phyloP scores from a whole-genome alignment of 371 early-diverging fungal genomes.

The Mortierella sp. region DNA sequence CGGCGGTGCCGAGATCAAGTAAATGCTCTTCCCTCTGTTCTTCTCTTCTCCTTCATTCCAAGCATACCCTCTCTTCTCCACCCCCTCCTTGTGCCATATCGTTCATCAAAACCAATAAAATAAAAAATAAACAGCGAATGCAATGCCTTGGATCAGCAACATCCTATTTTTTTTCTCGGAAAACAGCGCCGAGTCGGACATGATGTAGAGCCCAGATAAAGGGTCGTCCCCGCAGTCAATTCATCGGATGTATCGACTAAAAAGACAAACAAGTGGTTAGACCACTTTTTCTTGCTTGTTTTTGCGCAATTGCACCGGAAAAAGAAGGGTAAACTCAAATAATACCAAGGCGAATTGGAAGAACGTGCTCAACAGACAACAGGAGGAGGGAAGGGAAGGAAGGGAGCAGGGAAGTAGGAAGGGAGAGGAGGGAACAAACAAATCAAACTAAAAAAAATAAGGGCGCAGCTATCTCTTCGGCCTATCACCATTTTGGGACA shows the following conservation, averaged over 20 bases:
- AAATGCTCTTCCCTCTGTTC: slow-evolving; percentile 4
- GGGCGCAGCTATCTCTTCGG: background rate
- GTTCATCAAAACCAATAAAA: background rate
- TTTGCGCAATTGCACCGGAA: background rate
- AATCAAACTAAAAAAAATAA: background rate
- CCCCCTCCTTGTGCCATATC: background rate
- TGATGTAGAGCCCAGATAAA: no score
- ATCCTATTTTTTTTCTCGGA: background rate
- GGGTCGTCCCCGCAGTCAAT: background rate
- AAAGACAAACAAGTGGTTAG: no score
- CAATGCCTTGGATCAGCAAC: background rate
- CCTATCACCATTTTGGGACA: background rate
- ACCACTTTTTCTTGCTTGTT: background rate
- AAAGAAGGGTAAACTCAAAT: background rate
- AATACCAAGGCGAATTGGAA: background rate
- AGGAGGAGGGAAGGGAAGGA: background rate
- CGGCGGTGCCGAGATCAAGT: slow-evolving; percentile 72
- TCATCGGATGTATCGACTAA: no score
- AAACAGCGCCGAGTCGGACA: no score
- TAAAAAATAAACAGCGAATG: background rate
- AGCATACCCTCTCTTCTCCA: background rate
- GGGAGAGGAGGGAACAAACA: background rate
- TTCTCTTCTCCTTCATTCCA: background rate
- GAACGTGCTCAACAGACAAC: background rate
- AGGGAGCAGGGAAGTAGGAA: no score